These are phyloP conservation scores for Pseudoperonospora humuli DNA, from an alignment of 352 stramenopile species.

Conservation along the genomic window DNA sequence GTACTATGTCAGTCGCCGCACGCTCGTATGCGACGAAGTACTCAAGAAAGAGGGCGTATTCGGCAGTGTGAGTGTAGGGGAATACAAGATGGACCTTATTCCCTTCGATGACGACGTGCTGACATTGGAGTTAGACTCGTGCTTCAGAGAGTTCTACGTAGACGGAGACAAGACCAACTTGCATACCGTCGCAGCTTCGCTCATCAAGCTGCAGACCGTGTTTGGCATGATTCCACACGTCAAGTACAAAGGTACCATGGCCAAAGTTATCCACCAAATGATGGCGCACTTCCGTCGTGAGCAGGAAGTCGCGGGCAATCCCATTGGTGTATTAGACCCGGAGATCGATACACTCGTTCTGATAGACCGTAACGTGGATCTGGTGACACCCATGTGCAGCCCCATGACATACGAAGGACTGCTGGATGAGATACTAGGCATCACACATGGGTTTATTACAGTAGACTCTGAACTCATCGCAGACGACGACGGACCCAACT, in stretches of 20 bases:
- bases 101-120: slow-evolving; percentile 93
- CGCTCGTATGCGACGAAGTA: slow-evolving; percentile 87
- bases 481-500: slow-evolving; percentile 47
- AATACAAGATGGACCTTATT: slow-evolving; percentile 93
- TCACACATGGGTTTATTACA: slow-evolving; percentile 87
- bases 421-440: slow-evolving; percentile 93
- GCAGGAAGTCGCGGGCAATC: slow-evolving; percentile 74
- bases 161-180: slow-evolving; percentile 86
- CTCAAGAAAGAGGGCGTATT: slow-evolving; percentile 88
- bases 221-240: slow-evolving; percentile 90
- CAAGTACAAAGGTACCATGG: slow-evolving; percentile 90
- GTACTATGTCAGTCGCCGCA: slow-evolving; percentile 88
- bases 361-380: slow-evolving; percentile 92
- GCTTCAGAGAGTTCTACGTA: slow-evolving; percentile 83
- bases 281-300: slow-evolving; percentile 90
- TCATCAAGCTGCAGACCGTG: slow-evolving; percentile 91
- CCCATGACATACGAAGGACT: slow-evolving; percentile 96
- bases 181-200: slow-evolving; percentile 79
- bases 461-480: slow-evolving; percentile 70
- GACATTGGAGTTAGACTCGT: slow-evolving; percentile 87
- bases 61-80: slow-evolving; percentile 74
- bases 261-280: slow-evolving; percentile 89
- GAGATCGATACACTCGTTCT: slow-evolving; percentile 93
- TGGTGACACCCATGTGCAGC: slow-evolving; percentile 93
- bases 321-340: slow-evolving; percentile 65